Conservation (phyloP, 192 early-diverging fungal species). For the Irineochytrium annulatum region DNA sequence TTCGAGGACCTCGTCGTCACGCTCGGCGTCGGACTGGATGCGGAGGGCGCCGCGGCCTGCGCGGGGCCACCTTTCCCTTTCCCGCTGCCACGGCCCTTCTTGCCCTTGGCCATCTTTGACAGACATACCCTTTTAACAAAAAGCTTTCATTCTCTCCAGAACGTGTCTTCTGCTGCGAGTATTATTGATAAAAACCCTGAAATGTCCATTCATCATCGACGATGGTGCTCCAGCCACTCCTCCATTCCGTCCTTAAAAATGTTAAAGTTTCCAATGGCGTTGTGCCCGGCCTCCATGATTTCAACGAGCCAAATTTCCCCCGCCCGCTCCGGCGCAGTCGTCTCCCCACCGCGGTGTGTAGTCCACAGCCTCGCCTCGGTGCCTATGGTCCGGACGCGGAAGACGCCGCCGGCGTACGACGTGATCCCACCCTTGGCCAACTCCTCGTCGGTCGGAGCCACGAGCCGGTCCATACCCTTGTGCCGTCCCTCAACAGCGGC, state of each 20-base stretch:
- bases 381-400: not conserved
- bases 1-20: too few species aligned
- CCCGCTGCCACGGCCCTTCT: too few species aligned
- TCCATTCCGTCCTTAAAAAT: conserved; percentile 27
- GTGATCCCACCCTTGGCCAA: not conserved
- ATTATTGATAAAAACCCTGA: too few species aligned
- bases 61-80: too few species aligned
- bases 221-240: conserved; percentile 16
- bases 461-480: not conserved
- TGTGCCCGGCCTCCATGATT: conserved; percentile 37
- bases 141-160: too few species aligned
- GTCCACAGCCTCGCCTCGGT: not conserved
- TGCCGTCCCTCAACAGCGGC: not conserved
- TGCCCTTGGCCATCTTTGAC: too few species aligned
- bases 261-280: conserved; percentile 26
- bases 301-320: conserved; percentile 29
- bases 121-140: too few species aligned
- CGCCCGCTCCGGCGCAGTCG: not conserved
- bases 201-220: too few species aligned
- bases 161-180: too few species aligned
- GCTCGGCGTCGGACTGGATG: too few species aligned
- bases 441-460: not conserved
- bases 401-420: not conserved
- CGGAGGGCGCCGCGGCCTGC: too few species aligned
- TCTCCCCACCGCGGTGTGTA: not conserved